These are phyloP conservation scores for Sugiyamaella sp. DNA, from an alignment of 1,139 yeast species.

Conservation along the genomic window DNA sequence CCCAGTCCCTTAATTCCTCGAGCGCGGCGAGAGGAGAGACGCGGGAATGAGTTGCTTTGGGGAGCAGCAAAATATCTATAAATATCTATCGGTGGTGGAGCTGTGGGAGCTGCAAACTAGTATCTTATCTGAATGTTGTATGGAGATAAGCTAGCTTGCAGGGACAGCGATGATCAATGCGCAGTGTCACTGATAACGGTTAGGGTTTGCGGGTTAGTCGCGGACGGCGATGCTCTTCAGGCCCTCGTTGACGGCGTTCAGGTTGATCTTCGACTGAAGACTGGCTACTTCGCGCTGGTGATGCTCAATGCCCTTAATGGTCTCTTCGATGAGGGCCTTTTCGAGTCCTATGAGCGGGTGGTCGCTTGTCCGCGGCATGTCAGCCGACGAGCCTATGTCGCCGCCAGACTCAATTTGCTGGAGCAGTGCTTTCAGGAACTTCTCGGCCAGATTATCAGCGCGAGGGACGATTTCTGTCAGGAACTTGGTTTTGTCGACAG, in stretches of 20 bases:
- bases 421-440: slow-evolving; percentile 7
- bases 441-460: slow-evolving; percentile 9
- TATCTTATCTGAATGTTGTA: no score
- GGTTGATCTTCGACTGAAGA: background rate
- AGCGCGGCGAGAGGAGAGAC: no score
- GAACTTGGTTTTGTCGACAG: slow-evolving; percentile 13
- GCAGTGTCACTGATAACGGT: slow-evolving; percentile 6
- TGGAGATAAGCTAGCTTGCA: no score
- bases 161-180: no score
- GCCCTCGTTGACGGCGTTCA: background rate
- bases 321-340: slow-evolving; percentile 8
- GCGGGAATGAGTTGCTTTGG: background rate
- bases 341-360: slow-evolving; percentile 8
- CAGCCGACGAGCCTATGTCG: slow-evolving; percentile 13
- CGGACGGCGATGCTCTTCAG: background rate
- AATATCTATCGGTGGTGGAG: no score
- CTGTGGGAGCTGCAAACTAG: no score
- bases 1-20: no score
- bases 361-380: slow-evolving; percentile 4
- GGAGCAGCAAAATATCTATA: no score
- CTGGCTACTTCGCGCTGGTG: background rate
- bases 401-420: slow-evolving; percentile 13
- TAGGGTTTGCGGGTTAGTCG: background rate
- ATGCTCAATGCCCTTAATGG: slow-evolving; percentile 8
- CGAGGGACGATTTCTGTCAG: slow-evolving; percentile 12